A percentile compares a stretch with the other conserved stretches of the same genome.
phyloP scores from a whole-genome alignment of 2,329 filamentous ascomycete genomes.

The Trichoderma guizhouense region DNA sequence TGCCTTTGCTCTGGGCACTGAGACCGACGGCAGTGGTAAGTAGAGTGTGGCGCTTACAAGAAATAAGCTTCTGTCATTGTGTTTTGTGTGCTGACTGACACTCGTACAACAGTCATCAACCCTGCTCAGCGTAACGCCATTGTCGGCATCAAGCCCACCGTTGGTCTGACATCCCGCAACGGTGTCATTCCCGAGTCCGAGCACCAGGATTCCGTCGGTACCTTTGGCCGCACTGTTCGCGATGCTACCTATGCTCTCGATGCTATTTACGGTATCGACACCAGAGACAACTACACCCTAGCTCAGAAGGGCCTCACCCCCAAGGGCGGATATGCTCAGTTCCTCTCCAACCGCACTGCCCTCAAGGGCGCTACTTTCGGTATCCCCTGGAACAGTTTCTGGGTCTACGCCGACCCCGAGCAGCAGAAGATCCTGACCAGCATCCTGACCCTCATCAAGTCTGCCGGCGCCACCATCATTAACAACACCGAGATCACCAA shows the following conservation, averaged over 20 bases:
- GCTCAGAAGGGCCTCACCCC: conserved; percentile 56
- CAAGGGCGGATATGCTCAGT: conserved; percentile 53
- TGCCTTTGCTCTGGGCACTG: conserved; percentile 66
- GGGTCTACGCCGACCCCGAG: conserved; percentile 56
- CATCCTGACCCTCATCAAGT: conserved; percentile 49
- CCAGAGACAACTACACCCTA: conserved; percentile 62
- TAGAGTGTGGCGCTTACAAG: conserved; percentile 19
- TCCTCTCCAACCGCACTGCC: conserved; percentile 49
- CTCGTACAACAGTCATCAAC: conserved; percentile 52
- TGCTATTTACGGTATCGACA: conserved; percentile 63
- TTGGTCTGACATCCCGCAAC: conserved; percentile 64
- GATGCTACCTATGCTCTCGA: conserved; percentile 66
- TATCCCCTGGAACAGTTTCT: conserved; percentile 69
- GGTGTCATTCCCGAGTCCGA: conserved; percentile 63
- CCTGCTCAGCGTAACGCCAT: conserved; percentile 67
- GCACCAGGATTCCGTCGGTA: conserved; percentile 67
- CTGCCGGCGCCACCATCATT: conserved; percentile 63
- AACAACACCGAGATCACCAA: conserved; percentile 67
- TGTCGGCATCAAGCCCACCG: conserved; percentile 73
- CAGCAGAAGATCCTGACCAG: conserved; percentile 52
- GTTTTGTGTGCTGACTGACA: not conserved
- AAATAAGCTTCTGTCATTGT: not conserved
- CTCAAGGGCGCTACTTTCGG: conserved; percentile 64
- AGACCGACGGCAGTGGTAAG: conserved; percentile 65
- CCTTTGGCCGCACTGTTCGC: conserved; percentile 64